A percentile compares a stretch with the other conserved stretches of the same genome.
These are phyloP conservation scores for Pyrenochaeta sp. DNA, from an alignment of 2,329 filamentous ascomycete genomes.

Conservation along the genomic window DNA sequence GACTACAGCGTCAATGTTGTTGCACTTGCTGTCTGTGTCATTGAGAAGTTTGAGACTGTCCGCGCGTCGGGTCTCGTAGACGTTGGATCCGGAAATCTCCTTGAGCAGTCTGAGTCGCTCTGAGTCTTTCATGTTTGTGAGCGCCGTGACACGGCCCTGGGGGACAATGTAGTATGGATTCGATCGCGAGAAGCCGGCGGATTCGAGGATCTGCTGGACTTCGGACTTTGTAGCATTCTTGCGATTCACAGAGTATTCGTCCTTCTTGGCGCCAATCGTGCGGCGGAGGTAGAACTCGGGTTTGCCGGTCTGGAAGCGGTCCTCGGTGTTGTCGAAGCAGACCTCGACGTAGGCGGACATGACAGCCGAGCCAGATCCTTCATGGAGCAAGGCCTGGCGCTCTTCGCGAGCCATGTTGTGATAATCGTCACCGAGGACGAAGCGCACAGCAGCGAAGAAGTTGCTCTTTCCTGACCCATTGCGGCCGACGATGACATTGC, in stretches of 20 bases:
- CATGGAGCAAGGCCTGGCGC: slow-evolving; percentile 93
- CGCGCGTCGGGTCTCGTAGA: slow-evolving; percentile 89
- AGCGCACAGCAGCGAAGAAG: slow-evolving; percentile 98
- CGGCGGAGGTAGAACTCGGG: slow-evolving; percentile 89
- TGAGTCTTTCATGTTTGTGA: slow-evolving; percentile 98
- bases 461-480: slow-evolving; percentile 99
- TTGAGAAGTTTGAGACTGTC: slow-evolving; percentile 97
- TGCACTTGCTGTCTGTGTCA: slow-evolving; percentile 92
- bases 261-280: slow-evolving; percentile 96
- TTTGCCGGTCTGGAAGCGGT: slow-evolving; percentile 91
- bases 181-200: slow-evolving; percentile 92
- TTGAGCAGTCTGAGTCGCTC: slow-evolving; percentile 90
- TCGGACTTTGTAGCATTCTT: slow-evolving; percentile 95
- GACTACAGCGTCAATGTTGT: slow-evolving; percentile 92
- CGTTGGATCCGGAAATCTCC: slow-evolving; percentile 97
- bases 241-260: slow-evolving; percentile 96
- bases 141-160: slow-evolving; percentile 90
- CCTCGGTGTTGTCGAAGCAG: slow-evolving; percentile 97
- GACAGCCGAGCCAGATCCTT: slow-evolving; percentile 95
- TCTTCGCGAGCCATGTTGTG: slow-evolving; percentile 95
- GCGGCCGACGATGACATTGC: slow-evolving; percentile 97
- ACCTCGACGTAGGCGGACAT: slow-evolving; percentile 99
- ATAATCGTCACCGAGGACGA: slow-evolving; percentile 97
- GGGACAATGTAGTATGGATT: slow-evolving; percentile 99
- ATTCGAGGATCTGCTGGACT: slow-evolving; percentile 93